These are phyloP conservation scores for Geotrichum bryndzae DNA, from an alignment of 1,139 yeast species.

Conservation along the genomic window DNA sequence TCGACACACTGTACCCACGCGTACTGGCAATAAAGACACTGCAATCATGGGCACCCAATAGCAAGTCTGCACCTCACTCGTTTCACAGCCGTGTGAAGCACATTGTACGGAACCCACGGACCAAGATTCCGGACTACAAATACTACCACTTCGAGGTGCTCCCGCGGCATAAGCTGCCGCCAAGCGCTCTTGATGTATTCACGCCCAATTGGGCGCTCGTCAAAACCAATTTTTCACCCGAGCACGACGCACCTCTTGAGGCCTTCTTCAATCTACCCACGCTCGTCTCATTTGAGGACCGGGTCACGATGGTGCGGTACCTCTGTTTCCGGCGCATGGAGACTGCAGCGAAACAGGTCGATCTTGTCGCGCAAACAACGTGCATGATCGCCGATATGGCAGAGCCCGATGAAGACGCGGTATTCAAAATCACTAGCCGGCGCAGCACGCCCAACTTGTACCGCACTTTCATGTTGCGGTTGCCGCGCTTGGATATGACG, in stretches of 20 bases:
- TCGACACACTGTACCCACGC: background rate
- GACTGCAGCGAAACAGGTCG: background rate
- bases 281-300: background rate
- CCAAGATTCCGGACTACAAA: background rate
- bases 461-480: background rate
- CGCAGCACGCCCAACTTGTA: background rate
- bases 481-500: background rate
- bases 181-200: constrained; percentile 5
- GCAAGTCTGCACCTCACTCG: constrained; percentile 4
- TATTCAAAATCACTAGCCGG: background rate
- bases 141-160: background rate
- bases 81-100: background rate
- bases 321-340: constrained; percentile 3
- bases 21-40: constrained; percentile 3
- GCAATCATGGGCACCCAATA: constrained; percentile 7
- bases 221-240: background rate
- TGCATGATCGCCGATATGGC: background rate
- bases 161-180: constrained; percentile 2
- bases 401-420: background rate
- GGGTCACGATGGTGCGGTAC: background rate
- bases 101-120: background rate
- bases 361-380: background rate
- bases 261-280: background rate
- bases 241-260: background rate
- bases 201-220: background rate